Base-by-base conservation (phyloP, 2,329 filamentous ascomycete genomes). In the Canariomyces notabilis region DNA sequence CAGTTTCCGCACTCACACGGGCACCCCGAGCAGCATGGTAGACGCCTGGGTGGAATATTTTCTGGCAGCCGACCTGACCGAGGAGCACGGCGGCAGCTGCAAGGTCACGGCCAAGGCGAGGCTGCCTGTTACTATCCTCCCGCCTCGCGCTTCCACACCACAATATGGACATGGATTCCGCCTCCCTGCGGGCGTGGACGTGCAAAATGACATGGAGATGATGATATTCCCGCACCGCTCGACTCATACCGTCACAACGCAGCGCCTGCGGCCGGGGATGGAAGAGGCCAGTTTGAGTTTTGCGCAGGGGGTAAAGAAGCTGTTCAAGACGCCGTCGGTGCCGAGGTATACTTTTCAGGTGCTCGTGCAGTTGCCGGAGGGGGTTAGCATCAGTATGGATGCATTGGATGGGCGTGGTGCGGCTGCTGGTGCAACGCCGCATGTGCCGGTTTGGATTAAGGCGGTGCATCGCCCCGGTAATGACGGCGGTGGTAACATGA, bases 261-360 rank as follows among this genome's bases (percentile, higher is more conserved):
- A 45, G 37, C 42, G 42, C 15, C 42, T 49, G 15, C 23, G 45
- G 15, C 47, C 47, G 5, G 47, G 47, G 11, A 45, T 45, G 42
- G 42, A 38, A 3, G 35, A 49, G 22, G 42, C 47, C 16, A 23
- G 40, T 4, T 33, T 49, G 6, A 33, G 32, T 1, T 34, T 49
- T n/a, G 29, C 15, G 18, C 37, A 49, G 22, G 37, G 34, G 23
- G 37, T 34, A 8, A 11, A n/a, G n/a, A 45, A 49, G 37, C 14
- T 45, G 12, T 42, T 49, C 37, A n/a, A 38, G 18, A 37, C 42
- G 18, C 26, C 37, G 21, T 42, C 33, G 15, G 42, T 49, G 32
- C 47, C 47, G n/a, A 37, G 42, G 23, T 35, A 36, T 34, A 14
- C n/a, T 31, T 42, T 45, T 9, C 16, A 21, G 11, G 34, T 46